Base-by-base conservation (phyloP, 1,284 basidiomycete genomes). In the Cystobasidium slooffiae region DNA sequence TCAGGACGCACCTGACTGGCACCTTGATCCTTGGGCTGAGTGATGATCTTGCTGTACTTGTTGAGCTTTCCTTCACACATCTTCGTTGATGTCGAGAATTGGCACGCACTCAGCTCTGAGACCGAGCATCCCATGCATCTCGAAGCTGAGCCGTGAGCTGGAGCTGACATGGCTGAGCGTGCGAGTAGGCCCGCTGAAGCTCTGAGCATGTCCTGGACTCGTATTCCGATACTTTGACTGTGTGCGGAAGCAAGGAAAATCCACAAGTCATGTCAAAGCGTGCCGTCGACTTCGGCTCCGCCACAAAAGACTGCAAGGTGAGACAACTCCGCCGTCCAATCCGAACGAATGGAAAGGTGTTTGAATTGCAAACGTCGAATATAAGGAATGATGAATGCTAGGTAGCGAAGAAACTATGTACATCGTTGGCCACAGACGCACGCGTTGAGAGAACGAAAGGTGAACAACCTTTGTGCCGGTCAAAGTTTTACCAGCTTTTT, bases 11-110 rank as follows among this genome's bases (percentile, higher is more conserved):
- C 92, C 88, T 96, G 94, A 81, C 91, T 93, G 53, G 94, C 94
- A 59, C 92, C 94, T 82, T 97, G 94, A 80, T 89, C 89, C 83
- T 97, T 97, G 41, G 92, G 90, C 81, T 91, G 88, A 12, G 94
- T 97, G 79, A 97, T 87, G 22, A 86, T 86, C 78, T 89, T 86
- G 81, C 91, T 93, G 85, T 93, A 90, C 72, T 91, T 87, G 83
- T 97, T 97, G 85, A 95, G 85, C 43, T 66, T 66, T 9, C 61
- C 69, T 24, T 72, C 58, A 37, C 58, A 52, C 8, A 14, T 20
- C 22, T 37, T 47, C 46, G 46, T 62, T 18, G 69, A 51, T 6
- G 59, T 72, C 69, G 69, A 72, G 69, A 72, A 72, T n/a, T 53
- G 49, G 69, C 69, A 72, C 49, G 16, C 39, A 14, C 47, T 51